Evolutionary conservation across 352 stramenopile species (phyloP).

Genomic region (Thalassiosira hispida): DNA sequence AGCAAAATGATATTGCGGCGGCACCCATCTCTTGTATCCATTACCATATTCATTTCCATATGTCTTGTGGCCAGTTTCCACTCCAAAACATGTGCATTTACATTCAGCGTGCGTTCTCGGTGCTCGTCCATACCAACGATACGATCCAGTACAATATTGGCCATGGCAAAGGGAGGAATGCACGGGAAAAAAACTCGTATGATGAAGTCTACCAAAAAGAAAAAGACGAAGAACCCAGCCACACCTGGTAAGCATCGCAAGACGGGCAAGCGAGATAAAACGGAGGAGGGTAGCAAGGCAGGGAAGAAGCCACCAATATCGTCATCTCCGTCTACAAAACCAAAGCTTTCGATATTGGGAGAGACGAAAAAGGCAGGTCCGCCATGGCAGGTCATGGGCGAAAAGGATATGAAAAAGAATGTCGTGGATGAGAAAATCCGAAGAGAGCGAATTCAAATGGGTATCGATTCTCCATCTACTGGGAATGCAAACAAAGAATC

Average conservation of each 20-base stretch:
- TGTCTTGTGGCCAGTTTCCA: conserved; percentile 4
- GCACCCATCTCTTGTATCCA: too few species aligned
- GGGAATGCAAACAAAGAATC: conserved; percentile 27
- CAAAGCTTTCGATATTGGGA: conserved; percentile 43
- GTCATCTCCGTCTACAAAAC: conserved; percentile 24
- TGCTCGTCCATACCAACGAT: neutral
- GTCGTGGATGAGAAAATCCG: conserved; percentile 66
- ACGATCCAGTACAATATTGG: conserved; percentile 11
- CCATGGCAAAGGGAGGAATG: conserved; percentile 49
- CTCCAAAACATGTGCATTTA: conserved; percentile 23
- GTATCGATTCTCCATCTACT: conserved; percentile 37
- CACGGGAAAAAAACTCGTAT: conserved; percentile 51
- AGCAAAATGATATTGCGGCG: too few species aligned
- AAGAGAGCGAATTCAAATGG: conserved; percentile 60
- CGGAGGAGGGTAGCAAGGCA: conserved; percentile 9
- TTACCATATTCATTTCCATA: conserved; percentile 15
- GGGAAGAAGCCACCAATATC: conserved; percentile 21
- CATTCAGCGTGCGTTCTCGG: neutral
- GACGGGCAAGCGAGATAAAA: conserved; percentile 37
- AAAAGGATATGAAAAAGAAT: conserved; percentile 71
- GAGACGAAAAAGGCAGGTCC: conserved; percentile 49
- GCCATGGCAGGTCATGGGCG: conserved; percentile 77
- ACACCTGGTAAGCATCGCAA: conserved; percentile 47
- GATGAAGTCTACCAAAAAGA: conserved; percentile 46
- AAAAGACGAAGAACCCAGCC: conserved; percentile 46